A percentile compares a stretch with the other conserved stretches of the same genome.
Conservation (phyloP, 768 basidiomycete species). For the Pleurotus citrinopileatus region DNA sequence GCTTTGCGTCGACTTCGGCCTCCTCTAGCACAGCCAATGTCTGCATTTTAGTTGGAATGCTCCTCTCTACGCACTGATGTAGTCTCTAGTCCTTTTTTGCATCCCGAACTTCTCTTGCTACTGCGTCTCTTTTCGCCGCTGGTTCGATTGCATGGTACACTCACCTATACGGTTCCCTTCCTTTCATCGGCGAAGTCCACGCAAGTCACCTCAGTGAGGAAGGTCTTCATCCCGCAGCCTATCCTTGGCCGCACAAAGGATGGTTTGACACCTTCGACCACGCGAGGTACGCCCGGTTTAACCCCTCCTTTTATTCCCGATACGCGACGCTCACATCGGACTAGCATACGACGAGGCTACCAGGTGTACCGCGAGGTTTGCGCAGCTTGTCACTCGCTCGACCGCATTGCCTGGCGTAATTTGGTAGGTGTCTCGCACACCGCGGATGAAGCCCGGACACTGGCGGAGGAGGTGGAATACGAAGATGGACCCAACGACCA, state of each 20-base stretch:
- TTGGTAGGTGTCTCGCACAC: conserved; percentile 97
- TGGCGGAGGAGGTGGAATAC: conserved; percentile 98
- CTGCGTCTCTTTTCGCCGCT: conserved; percentile 72
- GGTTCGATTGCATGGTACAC: conserved; percentile 98
- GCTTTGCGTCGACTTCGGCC: conserved; percentile 67
- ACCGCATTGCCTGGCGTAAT: conserved; percentile 99
- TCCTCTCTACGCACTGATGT: conserved; percentile 9
- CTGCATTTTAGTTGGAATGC: conserved; percentile 19
- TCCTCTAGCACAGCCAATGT: conserved; percentile 63
- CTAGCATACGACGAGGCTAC: conserved; percentile 91
- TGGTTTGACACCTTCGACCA: conserved; percentile 92
- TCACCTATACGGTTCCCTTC: conserved; percentile 86
- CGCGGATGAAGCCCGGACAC: conserved; percentile 79
- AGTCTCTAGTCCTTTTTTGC: conserved; percentile 52
- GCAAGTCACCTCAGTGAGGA: conserved; percentile 92
- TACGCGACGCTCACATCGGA: conserved; percentile 12
- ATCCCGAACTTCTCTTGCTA: conserved; percentile 72
- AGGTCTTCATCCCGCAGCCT: conserved; percentile 83
- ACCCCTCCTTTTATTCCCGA: conserved; percentile 14
- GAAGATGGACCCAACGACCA: conserved; percentile 91
- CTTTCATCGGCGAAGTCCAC: conserved; percentile 89
- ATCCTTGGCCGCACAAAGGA: conserved; percentile 94
- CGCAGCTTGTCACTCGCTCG: conserved; percentile 97
- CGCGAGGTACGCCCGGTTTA: conserved; percentile 65
- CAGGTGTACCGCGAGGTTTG: conserved; percentile 99